Percentiles rank a stretch among this genome's conserved stretches.
Conservation (phyloP, 2,329 filamentous ascomycete species). For the Colletotrichum coccodes region DNA sequence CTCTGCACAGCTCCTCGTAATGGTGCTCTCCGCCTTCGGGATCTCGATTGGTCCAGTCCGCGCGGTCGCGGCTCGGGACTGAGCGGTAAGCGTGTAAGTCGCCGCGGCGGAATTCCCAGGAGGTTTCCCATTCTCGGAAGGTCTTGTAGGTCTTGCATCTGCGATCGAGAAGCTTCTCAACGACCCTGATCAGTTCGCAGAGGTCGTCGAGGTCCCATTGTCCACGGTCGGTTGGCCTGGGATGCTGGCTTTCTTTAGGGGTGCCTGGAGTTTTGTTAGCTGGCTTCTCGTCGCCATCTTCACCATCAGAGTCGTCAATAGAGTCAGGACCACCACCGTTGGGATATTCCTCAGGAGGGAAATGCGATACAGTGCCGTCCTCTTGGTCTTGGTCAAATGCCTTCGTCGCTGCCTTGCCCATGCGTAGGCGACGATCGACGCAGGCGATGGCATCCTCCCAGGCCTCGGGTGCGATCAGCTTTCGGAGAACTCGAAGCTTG, state of each 20-base stretch:
- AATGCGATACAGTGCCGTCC: not conserved
- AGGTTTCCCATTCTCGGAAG: not conserved
- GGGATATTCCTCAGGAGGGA: not conserved
- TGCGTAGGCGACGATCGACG: conserved; percentile 14
- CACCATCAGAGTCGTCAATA: too few relatives aligned
- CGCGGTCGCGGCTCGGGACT: not conserved
- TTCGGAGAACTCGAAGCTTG: not conserved
- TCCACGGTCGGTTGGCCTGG: not conserved
- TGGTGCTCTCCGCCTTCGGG: not conserved
- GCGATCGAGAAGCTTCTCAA: not conserved
- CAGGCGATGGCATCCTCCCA: conserved; percentile 16
- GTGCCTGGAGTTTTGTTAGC: not conserved
- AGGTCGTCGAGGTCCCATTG: conserved; percentile 22
- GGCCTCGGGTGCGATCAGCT: not conserved
- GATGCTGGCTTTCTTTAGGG: not conserved
- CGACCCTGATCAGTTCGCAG: not conserved
- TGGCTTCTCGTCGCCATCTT: not conserved
- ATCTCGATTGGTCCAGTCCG: not conserved
- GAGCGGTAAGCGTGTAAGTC: not conserved
- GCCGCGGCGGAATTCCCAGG: not conserved
- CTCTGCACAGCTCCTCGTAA: not conserved
- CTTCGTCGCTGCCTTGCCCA: not conserved
- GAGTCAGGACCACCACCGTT: not conserved
- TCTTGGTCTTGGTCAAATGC: conserved; percentile 8
- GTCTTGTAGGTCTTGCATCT: not conserved